Evolutionary conservation across 805 yeast genomes (phyloP), one percentile per base, ranked within the genome.

Genomic region (Ogataea trehalophila): DNA sequence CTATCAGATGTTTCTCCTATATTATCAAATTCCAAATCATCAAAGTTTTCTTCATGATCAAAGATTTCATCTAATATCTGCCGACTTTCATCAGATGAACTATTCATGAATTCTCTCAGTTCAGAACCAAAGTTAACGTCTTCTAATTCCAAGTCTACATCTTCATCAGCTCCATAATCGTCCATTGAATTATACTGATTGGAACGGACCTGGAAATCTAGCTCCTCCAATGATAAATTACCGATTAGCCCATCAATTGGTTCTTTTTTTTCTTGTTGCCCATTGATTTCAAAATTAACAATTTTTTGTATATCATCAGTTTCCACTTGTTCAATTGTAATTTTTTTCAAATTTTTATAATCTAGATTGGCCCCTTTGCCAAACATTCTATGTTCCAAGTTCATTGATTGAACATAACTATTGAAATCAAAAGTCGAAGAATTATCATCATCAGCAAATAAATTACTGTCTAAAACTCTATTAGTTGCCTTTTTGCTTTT

Each of bases 121-220:
- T 57, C 63, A 14, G 49, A 44, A 5, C 55, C 56, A 43, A 57
- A 53, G 41, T 55, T 55, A 41, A 53, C 47, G 31, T 53, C 56
- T 6, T 48, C 56, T 8, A 54, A 48, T 23, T 42, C 44, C 2
- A 26, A 26, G 7, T 26, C 31, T 26, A 11, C 31, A 33, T 44
- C 48, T 16, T 52, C 53, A 22, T 49, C 37, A 34, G 54, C 55
- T 23, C 52, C 53, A 16, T 44, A 23, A 35, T 56, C 58, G 17
- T 53, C 53, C n/a, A 43, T 33, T 18, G 41, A 42, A 23, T 52
- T 45, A 33, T 46, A 45, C 7, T 49, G 46, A 39, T 51, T 54
- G 3, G 65, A 58, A 49, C 68, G 60, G 22, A 63, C 61, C 54
- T 69, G 72, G 26, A 55, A 48, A 51, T 74, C 77, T 26, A 73